These are phyloP conservation scores for Termitomyces sp. DNA, from an alignment of 768 basidiomycete genomes.

Conservation along the genomic window DNA sequence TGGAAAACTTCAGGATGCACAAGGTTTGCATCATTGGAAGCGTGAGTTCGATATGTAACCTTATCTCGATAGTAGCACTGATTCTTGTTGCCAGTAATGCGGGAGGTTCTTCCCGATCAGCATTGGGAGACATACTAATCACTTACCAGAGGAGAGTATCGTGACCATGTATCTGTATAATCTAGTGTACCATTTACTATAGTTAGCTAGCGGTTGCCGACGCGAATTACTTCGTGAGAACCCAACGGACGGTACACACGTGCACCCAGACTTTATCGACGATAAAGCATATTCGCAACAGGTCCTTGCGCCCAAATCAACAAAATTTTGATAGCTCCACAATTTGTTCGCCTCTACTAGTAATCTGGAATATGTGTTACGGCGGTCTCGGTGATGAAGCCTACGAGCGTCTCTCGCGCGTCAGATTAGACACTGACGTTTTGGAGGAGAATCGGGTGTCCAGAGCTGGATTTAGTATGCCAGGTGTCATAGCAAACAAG, in stretches of 20 bases:
- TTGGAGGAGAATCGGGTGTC: too few species aligned
- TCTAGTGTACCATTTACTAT: background rate
- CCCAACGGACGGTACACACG: background rate
- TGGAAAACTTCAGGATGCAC: conserved; percentile 59
- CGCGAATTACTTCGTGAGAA: background rate
- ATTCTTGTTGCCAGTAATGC: conserved; percentile 56
- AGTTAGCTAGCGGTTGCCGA: background rate
- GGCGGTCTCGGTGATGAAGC: too few species aligned
- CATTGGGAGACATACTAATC: conserved; percentile 78
- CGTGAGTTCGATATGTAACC: conserved; percentile 35
- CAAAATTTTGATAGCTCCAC: too few species aligned
- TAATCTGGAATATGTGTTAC: too few species aligned
- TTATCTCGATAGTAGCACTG: conserved; percentile 5
- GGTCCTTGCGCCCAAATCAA: too few species aligned
- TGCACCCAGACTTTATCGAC: too few species aligned
- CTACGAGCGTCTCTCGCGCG: too few species aligned
- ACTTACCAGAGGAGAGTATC: background rate
- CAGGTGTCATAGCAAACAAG: too few species aligned
- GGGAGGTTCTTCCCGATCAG: conserved; percentile 63
- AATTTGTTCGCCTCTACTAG: too few species aligned
- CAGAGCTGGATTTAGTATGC: too few species aligned
- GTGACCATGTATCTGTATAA: background rate
- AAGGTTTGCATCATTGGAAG: conserved; percentile 73
- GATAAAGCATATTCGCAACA: too few species aligned
- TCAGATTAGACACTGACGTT: too few species aligned